Percentiles rank a stretch among this genome's conserved stretches.
Evolutionary conservation across 306 rosid species (phyloP).

Genomic region (Morella rubra): DNA sequence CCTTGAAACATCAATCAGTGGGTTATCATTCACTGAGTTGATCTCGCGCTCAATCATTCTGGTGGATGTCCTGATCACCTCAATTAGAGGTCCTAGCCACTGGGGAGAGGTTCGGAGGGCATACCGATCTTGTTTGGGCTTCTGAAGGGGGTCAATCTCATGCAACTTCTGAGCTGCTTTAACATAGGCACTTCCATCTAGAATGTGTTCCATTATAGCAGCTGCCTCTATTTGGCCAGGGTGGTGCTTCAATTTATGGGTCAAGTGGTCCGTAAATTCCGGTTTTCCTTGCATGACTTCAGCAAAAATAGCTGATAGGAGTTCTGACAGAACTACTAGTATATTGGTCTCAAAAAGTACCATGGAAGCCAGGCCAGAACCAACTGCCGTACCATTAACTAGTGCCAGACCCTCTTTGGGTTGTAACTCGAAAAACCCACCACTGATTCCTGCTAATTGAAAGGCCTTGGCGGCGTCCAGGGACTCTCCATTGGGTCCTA

Average conservation of each 20-base stretch:
- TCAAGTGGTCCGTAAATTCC: conserved; percentile 83
- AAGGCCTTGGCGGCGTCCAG: conserved; percentile 66
- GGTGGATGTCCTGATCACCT: conserved; percentile 70
- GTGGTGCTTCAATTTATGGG: conserved; percentile 84
- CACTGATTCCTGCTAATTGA: conserved; percentile 50
- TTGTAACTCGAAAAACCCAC: conserved; percentile 80
- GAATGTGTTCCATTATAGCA: conserved; percentile 91
- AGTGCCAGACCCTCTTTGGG: conserved; percentile 91
- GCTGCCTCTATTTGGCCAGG: conserved; percentile 99
- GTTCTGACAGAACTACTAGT: conserved; percentile 54
- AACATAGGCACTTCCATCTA: conserved; percentile 75
- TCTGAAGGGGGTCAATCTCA: conserved; percentile 81
- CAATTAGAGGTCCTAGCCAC: conserved; percentile 93
- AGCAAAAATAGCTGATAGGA: conserved; percentile 74
- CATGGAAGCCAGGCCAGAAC: conserved; percentile 81
- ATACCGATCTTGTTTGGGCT: conserved; percentile 88
- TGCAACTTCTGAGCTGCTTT: conserved; percentile 67
- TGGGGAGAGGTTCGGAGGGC: conserved; percentile 93
- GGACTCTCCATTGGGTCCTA: conserved; percentile 62
- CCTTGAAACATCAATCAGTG: conserved; percentile 86
- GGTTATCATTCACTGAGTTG: conserved; percentile 89
- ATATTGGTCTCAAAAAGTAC: conserved; percentile 81
- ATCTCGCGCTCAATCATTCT: conserved; percentile 96
- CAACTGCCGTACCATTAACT: conserved; percentile 93
- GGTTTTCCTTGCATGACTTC: conserved; percentile 94